Conservation (phyloP, 192 early-diverging fungal species). For the Dissophora globulifera region DNA sequence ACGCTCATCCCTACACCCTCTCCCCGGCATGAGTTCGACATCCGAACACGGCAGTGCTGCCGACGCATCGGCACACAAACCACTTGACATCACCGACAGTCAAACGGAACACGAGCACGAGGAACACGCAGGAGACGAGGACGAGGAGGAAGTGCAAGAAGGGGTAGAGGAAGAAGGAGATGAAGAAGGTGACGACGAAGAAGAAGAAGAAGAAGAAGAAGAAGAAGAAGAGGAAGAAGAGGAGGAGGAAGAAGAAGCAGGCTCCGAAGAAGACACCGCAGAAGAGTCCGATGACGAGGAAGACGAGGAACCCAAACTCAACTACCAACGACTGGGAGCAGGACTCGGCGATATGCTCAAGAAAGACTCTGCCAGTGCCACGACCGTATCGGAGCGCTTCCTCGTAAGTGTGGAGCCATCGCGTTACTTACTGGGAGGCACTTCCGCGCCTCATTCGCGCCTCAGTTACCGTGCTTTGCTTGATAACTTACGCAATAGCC, state of each 20-base stretch:
- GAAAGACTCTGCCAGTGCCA: slow-evolving; percentile 85
- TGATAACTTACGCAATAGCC: not conserved
- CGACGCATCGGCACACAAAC: not conserved
- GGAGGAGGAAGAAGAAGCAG: slow-evolving; percentile 24
- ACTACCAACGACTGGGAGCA: slow-evolving; percentile 87
- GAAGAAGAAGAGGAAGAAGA: slow-evolving; percentile 58
- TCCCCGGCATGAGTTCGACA: slow-evolving; percentile 34
- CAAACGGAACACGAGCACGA: slow-evolving; percentile 5
- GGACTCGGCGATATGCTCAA: slow-evolving; percentile 81
- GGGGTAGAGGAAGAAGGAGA: slow-evolving; percentile 40
- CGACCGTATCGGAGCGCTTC: slow-evolving; percentile 86
- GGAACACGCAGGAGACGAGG: slow-evolving; percentile 5
- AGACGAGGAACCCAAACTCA: slow-evolving; percentile 92
- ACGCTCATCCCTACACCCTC: no score
- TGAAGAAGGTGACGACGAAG: slow-evolving; percentile 48
- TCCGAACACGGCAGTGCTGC: slow-evolving; percentile 16
- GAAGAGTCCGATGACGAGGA: slow-evolving; percentile 69
- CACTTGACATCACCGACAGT: slow-evolving; percentile 10
- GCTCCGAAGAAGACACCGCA: slow-evolving; percentile 31
- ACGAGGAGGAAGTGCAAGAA: slow-evolving; percentile 18
- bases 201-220: slow-evolving; percentile 46
- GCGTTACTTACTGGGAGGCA: no score
- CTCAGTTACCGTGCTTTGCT: no score
- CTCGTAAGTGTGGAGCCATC: slow-evolving; percentile 81
- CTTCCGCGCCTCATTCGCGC: no score